Evolutionary conservation across 768 basidiomycete genomes (phyloP).

Genomic region (Kwoniella europaea): DNA sequence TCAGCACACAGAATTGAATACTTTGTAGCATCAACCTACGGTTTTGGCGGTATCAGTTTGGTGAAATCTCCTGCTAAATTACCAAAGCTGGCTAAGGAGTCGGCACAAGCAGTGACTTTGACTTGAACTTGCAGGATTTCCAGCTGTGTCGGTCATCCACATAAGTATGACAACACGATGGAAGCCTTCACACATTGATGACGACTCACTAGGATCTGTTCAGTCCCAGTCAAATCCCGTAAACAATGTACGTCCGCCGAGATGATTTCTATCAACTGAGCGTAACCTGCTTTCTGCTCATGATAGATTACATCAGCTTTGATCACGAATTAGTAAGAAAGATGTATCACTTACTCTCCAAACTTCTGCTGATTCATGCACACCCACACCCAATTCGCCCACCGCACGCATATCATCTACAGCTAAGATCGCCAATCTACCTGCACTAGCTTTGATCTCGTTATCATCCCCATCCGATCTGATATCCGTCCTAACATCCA

Average conservation of each 20-base stretch:
- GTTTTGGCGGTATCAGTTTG: slow-evolving; percentile 32
- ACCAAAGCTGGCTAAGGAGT: slow-evolving; percentile 51
- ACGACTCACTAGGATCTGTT: slow-evolving; percentile 31
- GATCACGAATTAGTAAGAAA: neutral
- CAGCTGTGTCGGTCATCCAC: slow-evolving; percentile 23
- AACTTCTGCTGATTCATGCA: slow-evolving; percentile 60
- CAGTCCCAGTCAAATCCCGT: slow-evolving; percentile 26
- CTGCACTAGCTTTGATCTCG: slow-evolving; percentile 63
- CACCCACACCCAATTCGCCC: slow-evolving; percentile 29
- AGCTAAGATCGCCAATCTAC: slow-evolving; percentile 64
- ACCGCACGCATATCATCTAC: slow-evolving; percentile 63
- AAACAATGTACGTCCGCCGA: slow-evolving; percentile 34
- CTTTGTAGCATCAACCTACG: slow-evolving; percentile 19
- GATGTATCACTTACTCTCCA: slow-evolving; percentile 69
- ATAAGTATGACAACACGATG: neutral
- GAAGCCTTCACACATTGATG: too few relatives aligned
- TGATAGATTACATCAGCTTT: slow-evolving; percentile 56
- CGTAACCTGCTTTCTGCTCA: slow-evolving; percentile 46
- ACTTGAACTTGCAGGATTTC: slow-evolving; percentile 36
- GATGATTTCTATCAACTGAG: slow-evolving; percentile 37
- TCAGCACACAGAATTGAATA: neutral
- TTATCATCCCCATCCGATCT: slow-evolving; percentile 69
- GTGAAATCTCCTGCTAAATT: slow-evolving; percentile 46
- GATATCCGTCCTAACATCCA: slow-evolving; percentile 75
- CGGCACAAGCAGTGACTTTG: slow-evolving; percentile 55